Evolutionary conservation across 2,329 filamentous ascomycete species (phyloP), one percentile per base, ranked within the genome.

Genomic region (Aspergillus felis): DNA sequence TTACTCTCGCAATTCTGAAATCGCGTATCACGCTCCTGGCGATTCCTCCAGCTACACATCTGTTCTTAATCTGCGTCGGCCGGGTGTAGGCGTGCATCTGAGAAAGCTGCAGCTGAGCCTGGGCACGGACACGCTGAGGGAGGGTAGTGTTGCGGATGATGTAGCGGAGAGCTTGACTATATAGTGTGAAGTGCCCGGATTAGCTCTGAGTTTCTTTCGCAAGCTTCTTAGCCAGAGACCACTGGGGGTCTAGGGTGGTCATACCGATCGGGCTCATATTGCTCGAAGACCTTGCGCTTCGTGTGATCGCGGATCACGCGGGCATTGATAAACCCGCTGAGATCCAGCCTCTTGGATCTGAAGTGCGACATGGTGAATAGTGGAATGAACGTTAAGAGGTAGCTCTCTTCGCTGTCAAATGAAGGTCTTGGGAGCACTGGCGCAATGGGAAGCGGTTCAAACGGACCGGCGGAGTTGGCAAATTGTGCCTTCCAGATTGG

Each of bases 1-100:
- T 73, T 83, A 97, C 93, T 79, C 93, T 84, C 58, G 88, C 87
- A 83, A 99, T 84, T 77, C 92, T 91, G 71, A 99, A 99, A 71
- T 94, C 93, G 57, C 91, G 86, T 64, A 97, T 82, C n/a, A 99
- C 82, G 87, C 92, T 91, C 66, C 91, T 84, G 20, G 88, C 88
- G 74, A 91, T 92, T n/a, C 94, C 94, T 64, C 92, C 92, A 73
- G 93, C 84, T 54, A 96, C 88, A 79, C 94, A 99, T 66, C 94
- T 82, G 78, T 97, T 97, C 75, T 89, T 87, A 74, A 99, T 92
- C 81, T 97, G 92, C 51, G 93, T 96, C 57, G 91, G 86, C 60
- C 92, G 84, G 38, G 94, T 97, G 78, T 97, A 97, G 81, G 86
- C 87, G 80, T 97, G 92, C 93, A 97, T 97, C 78, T 96, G 89